Evolutionary conservation across 345 rosid genomes (phyloP).

Genomic region (Gossypium thurberi): DNA sequence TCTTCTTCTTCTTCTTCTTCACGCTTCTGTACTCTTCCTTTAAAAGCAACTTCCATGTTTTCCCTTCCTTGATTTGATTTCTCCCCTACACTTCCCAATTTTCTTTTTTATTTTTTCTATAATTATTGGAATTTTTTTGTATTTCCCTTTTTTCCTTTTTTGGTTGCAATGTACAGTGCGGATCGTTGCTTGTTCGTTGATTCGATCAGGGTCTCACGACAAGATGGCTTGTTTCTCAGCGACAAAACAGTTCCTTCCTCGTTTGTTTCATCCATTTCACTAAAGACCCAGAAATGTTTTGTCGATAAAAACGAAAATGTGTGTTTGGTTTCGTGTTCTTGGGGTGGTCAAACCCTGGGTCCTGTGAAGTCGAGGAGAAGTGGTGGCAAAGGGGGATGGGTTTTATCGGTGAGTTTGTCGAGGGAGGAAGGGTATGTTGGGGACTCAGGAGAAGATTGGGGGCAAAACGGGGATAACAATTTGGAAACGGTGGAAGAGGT

Average conservation of each 20-base stretch:
- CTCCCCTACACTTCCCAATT: background rate
- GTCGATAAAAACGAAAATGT: background rate
- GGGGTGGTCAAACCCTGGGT: conserved; percentile 24
- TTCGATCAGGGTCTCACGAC: conserved; percentile 26
- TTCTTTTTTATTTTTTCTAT: no score
- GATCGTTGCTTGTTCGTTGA: conserved; percentile 36
- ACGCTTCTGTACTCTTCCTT: conserved; percentile 6
- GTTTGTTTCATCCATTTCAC: conserved; percentile 30
- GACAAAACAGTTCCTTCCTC: conserved; percentile 36
- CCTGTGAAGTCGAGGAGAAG: conserved; percentile 17
- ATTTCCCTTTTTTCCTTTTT: background rate
- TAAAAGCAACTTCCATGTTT: background rate
- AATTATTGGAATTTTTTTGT: no score
- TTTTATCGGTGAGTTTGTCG: conserved; percentile 68
- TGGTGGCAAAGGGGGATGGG: conserved; percentile 28
- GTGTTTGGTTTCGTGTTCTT: conserved; percentile 15
- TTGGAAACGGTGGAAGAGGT: conserved; percentile 21
- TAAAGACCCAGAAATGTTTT: background rate
- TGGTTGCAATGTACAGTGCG: conserved; percentile 37
- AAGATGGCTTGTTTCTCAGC: conserved; percentile 51
- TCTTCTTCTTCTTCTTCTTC: conserved; percentile 7
- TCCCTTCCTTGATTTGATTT: background rate
- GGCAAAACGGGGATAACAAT: conserved; percentile 24
- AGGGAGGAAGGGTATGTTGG: conserved; percentile 38
- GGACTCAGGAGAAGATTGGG: conserved; percentile 35